Conservation (phyloP, 2,329 filamentous ascomycete genomes). For the Penicillium frequentans region DNA sequence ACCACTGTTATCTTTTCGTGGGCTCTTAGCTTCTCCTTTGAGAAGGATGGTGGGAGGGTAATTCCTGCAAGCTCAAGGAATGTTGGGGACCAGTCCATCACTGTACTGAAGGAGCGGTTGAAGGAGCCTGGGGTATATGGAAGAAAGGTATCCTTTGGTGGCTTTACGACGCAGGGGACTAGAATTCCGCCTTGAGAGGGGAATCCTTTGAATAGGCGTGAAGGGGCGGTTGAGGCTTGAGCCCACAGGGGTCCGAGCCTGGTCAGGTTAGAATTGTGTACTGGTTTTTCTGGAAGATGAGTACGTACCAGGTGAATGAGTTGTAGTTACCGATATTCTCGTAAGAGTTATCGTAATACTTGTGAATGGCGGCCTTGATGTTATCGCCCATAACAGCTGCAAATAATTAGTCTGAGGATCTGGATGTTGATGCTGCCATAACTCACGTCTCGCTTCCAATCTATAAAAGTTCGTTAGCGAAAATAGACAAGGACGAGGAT, state of each 20-base stretch:
- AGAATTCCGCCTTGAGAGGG: constrained; percentile 28
- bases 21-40: background rate
- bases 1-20: background rate
- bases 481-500: too few relatives aligned
- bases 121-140: constrained; percentile 7
- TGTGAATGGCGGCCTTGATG: constrained; percentile 31
- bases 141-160: constrained; percentile 5
- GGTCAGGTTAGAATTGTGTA: background rate
- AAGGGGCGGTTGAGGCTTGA: constrained; percentile 26
- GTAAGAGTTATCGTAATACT: constrained; percentile 40
- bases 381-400: constrained; percentile 32
- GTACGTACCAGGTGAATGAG: constrained; percentile 34
- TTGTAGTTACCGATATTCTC: constrained; percentile 37
- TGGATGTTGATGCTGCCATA: background rate
- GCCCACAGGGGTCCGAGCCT: constrained; percentile 35
- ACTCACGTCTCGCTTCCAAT: constrained; percentile 15
- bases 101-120: constrained; percentile 22
- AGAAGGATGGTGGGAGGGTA: background rate
- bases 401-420: background rate
- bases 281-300: background rate
- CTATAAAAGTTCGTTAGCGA: background rate
- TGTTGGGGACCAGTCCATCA: constrained; percentile 18
- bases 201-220: constrained; percentile 27
- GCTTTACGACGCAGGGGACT: constrained; percentile 26
- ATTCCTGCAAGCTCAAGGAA: constrained; percentile 18